Evolutionary conservation across 495 filamentous ascomycete species (phyloP).

Genomic region (Xylaria scruposa): DNA sequence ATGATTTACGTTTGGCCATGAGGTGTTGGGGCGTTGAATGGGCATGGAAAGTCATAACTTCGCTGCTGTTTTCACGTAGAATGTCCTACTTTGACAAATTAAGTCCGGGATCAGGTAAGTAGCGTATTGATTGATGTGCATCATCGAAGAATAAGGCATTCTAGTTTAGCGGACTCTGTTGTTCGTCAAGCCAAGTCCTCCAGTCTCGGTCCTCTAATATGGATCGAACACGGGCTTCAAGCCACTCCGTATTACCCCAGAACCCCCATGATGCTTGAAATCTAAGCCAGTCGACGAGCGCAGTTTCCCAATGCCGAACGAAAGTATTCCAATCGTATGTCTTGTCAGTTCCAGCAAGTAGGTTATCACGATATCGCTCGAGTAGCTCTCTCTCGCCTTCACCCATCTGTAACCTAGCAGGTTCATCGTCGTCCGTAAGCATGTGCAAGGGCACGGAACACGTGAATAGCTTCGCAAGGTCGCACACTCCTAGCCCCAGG

Average conservation of each 20-base stretch:
- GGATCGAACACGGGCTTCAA: slow-evolving; percentile 43
- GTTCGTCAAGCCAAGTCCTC: slow-evolving; percentile 18
- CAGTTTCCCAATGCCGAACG: slow-evolving; percentile 52
- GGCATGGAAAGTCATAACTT: not conserved
- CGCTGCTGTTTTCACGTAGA: not conserved
- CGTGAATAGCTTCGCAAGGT: slow-evolving; percentile 55
- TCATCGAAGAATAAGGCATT: not conserved
- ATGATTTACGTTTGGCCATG: not conserved
- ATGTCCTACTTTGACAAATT: not conserved
- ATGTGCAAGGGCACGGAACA: slow-evolving; percentile 40
- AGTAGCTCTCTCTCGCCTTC: slow-evolving; percentile 45
- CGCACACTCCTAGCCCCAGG: slow-evolving; percentile 51
- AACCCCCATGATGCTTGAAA: slow-evolving; percentile 58
- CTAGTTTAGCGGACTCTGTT: slow-evolving; percentile 11
- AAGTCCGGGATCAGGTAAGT: not conserved
- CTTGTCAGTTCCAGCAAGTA: slow-evolving; percentile 30
- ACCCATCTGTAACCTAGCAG: slow-evolving; percentile 35
- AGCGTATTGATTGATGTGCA: not conserved
- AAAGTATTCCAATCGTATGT: slow-evolving; percentile 49
- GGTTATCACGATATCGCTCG: slow-evolving; percentile 40
- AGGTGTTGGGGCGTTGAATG: not conserved
- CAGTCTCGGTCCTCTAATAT: slow-evolving; percentile 34
- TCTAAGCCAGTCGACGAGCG: slow-evolving; percentile 55
- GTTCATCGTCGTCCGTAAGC: slow-evolving; percentile 33
- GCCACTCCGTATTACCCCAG: slow-evolving; percentile 56